A percentile compares a stretch with the other conserved stretches of the same genome.
phyloP scores from a whole-genome alignment of 1,284 basidiomycete genomes.

The Earliella scabrosa region DNA sequence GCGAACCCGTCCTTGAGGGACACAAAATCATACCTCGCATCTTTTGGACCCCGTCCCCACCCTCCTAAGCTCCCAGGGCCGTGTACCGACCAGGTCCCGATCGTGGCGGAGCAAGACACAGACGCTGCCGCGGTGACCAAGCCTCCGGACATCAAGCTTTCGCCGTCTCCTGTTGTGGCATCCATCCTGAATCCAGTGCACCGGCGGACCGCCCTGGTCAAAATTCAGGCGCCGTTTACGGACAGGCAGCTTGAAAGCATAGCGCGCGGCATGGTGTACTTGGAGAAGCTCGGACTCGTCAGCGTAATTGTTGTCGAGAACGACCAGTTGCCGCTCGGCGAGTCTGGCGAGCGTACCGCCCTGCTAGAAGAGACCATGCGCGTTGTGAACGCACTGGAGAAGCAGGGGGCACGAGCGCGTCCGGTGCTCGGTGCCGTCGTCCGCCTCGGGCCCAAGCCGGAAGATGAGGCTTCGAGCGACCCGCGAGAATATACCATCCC shows the following conservation, averaged over 20 bases:
- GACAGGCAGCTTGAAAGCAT: constrained; percentile 95
- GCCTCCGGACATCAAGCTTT: constrained; percentile 33
- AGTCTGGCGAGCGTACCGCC: constrained; percentile 64
- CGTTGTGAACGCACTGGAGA: constrained; percentile 83
- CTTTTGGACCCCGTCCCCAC: constrained; percentile 67
- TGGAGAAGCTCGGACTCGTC: constrained; percentile 94
- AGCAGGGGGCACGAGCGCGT: constrained; percentile 84
- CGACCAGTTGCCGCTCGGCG: constrained; percentile 74
- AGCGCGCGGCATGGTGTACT: constrained; percentile 90
- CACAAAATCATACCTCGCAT: constrained; percentile 87
- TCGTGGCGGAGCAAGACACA: constrained; percentile 19
- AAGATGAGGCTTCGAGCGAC: constrained; percentile 41
- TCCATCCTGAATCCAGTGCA: constrained; percentile 87
- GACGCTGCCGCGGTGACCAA: constrained; percentile 24
- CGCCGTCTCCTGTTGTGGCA: constrained; percentile 64
- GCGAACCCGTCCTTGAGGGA: constrained; percentile 94
- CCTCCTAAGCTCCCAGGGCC: constrained; percentile 29
- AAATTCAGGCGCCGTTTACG: constrained; percentile 97
- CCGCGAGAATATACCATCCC: constrained; percentile 48
- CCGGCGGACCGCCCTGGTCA: constrained; percentile 90
- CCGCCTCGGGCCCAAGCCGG: constrained; percentile 78
- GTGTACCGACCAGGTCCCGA: constrained; percentile 15
- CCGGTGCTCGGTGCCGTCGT: constrained; percentile 90
- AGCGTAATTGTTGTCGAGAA: constrained; percentile 95
- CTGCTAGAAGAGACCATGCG: constrained; percentile 81